Evolutionary conservation across 768 basidiomycete genomes (phyloP), one percentile per base, ranked within the genome.

Genomic region (Kwoniella sp.): DNA sequence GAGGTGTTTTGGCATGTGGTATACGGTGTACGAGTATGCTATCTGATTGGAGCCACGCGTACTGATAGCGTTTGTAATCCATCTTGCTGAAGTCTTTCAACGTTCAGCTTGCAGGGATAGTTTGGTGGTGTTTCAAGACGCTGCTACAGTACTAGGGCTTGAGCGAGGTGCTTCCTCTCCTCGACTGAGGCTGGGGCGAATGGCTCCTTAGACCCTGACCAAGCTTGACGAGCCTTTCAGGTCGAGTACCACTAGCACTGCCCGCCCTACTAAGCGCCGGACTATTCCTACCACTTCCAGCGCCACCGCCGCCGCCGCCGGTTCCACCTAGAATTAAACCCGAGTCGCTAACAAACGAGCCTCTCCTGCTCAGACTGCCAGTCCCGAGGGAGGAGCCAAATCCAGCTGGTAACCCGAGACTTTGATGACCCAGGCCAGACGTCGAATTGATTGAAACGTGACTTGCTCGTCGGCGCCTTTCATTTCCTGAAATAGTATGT

Each of bases 161-260:
- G 17, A 44, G 8, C 17, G 40, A 44, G 17, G 40, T 44, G 17
- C 40, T 44, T 19, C 40, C 40, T 19, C 40, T 44, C 40, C 40
- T 9, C 40, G 40, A 44, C 17, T 49, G 48, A 49, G 48, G 48
- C 27, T 26, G 37, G 19, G 56, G 25, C 4, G 56, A 57, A 21
- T 37, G 21, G 36, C 58, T 59, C 46, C 70, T 24, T 22, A 71
- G 50, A 12, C 60, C 50, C 62, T 71, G 58, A 53, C 72, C 72
- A 21, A 74, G 65, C 47, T 46, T 71, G 30, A 71, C 57, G 36
- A 74, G 51, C 48, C 72, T 66, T 40, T 71, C 72, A 13, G 72
- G 72, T 17, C 72, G 37, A 27, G 52, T 15, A 15, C 65, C 30
- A 9, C 60, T 49, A 27, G 21, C 5, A 15, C 54, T 36, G 1